These are phyloP conservation scores for Candida railenensis DNA, from an alignment of 805 yeast genomes.

Conservation along the genomic window DNA sequence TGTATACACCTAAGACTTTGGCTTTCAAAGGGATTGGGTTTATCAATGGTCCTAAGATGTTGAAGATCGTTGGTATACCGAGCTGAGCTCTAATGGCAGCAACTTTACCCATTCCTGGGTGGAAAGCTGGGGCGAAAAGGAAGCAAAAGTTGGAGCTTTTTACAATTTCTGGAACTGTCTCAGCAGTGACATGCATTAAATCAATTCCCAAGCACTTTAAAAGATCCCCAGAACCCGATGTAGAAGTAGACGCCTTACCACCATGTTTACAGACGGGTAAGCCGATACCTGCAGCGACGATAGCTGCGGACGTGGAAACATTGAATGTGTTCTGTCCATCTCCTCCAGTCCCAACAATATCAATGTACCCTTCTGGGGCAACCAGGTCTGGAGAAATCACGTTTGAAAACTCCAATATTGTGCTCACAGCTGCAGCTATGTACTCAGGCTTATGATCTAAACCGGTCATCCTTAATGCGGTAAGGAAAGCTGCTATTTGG, in stretches of 20 bases:
- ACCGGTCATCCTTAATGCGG: slow-evolving; percentile 70
- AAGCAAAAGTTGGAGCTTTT: slow-evolving; percentile 56
- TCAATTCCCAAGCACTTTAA: slow-evolving; percentile 82
- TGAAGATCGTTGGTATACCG: slow-evolving; percentile 92
- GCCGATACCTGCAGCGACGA: slow-evolving; percentile 88
- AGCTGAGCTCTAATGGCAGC: slow-evolving; percentile 73
- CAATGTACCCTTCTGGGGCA: slow-evolving; percentile 58
- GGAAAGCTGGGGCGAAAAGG: slow-evolving; percentile 91
- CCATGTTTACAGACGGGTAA: slow-evolving; percentile 91
- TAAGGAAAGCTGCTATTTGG: slow-evolving; percentile 76
- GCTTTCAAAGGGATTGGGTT: slow-evolving; percentile 85
- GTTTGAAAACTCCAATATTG: slow-evolving; percentile 66
- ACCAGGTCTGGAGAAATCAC: slow-evolving; percentile 46
- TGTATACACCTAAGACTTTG: slow-evolving; percentile 86
- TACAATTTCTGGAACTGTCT: slow-evolving; percentile 59
- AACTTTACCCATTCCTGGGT: slow-evolving; percentile 84
- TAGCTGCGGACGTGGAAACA: slow-evolving; percentile 92
- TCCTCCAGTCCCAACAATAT: slow-evolving; percentile 98
- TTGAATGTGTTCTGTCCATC: slow-evolving; percentile 97
- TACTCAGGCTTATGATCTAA: slow-evolving; percentile 78
- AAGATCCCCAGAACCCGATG: slow-evolving; percentile 93
- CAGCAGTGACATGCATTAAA: slow-evolving; percentile 61
- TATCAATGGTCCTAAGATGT: slow-evolving; percentile 87
- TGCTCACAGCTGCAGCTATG: slow-evolving; percentile 82
- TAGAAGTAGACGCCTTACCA: slow-evolving; percentile 92